Base-by-base conservation (phyloP, 2,329 filamentous ascomycete genomes). In the Ramularia collo-cygni region DNA sequence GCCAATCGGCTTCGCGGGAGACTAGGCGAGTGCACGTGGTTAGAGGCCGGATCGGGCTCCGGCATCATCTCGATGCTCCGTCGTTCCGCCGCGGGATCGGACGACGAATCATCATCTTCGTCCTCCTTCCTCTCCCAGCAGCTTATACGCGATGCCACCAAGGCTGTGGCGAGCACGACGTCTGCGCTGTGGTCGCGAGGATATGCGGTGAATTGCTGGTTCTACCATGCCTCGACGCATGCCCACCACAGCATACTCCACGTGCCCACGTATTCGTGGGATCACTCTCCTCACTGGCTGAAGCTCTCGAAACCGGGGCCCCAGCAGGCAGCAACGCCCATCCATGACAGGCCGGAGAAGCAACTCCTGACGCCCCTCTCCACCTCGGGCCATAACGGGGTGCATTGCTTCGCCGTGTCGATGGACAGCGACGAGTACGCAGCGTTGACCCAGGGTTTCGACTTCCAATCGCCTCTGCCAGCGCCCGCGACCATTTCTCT, bases 11-110 rank as follows among this genome's bases (percentile, higher is more conserved):
- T 48, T 9, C 14, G 14, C 14, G 19, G 38, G 21, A 30, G 28
- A 13, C 33, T 31, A n/a, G 36, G 24, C 7, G 16, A 18, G 5
- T 28, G 28, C 10, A 39, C 35, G 2, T 49, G 37, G 37, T 24
- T 49, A 3, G 46, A 49, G 33, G 46, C 40, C 13, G 46, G 46
- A 9, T 44, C 43, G 9, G 35, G 37, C 34, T 49, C 46, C 1
- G 38, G 32, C 4, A 40, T 46, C 30, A 40, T 40, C 13, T 28
- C 16, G 18, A 43, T 49, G 37, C 32, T 30, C 24, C 30, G 15
- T 6, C 31, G 32, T 18, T 28, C 36, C 13, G 8, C 4, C 10
- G 28, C 28, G 5, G 10, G 13, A 30, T 13, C 28, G 28, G 28
- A 30, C n/a, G 28, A 30, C 12, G 12, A 12, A 14, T n/a, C n/a